Base-by-base conservation (phyloP, 768 basidiomycete genomes). In the Dacryopinax spathularia region DNA sequence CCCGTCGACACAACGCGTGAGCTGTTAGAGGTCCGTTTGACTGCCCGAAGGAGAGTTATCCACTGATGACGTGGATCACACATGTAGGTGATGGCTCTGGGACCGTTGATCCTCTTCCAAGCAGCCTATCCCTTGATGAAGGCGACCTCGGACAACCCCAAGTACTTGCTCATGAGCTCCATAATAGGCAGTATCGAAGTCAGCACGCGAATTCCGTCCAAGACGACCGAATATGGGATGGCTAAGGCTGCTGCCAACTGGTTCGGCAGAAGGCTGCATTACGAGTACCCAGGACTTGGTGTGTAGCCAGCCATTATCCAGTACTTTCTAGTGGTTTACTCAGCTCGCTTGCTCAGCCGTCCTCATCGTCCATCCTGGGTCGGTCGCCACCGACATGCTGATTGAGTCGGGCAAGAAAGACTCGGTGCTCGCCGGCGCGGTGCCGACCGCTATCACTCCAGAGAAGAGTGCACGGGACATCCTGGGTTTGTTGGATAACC, bases 181-280 rank as follows among this genome's bases (percentile, higher is more conserved):
- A 10, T 15, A 0, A 20, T 39, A 1, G 68, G 44, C 1, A 60
- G 60, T 18, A 44, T 70, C 63, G 39, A 36, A 2, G 31, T 63
- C 2, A 27, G 63, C 37, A 12, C 34, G 31, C 18, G 3, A 5
- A 3, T 33, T 2, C 31, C 33, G 10, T 31, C 2, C 20, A 18
- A 18, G 12, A 1, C n/a, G 18, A 27, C 37, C 1, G 34, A 35
- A 1, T 66, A 68, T 34, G 66, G 60, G 15, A 16, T 29, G 34
- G 64, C 60, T 33, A 70, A 70, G 43, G 66, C 64, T 2, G 69
- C 68, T 9, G 60, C 61, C 34, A 68, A 70, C 62, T 68, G n/a
- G 36, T 2, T 64, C n/a, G 39, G 44, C 31, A 16, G 15, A 7
- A 66, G 61, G 43, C 35, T 68, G 33, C 31, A 64, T 10, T 25